Evolutionary conservation across 2,329 filamentous ascomycete genomes (phyloP).

Genomic region (Diaporthe sp.): DNA sequence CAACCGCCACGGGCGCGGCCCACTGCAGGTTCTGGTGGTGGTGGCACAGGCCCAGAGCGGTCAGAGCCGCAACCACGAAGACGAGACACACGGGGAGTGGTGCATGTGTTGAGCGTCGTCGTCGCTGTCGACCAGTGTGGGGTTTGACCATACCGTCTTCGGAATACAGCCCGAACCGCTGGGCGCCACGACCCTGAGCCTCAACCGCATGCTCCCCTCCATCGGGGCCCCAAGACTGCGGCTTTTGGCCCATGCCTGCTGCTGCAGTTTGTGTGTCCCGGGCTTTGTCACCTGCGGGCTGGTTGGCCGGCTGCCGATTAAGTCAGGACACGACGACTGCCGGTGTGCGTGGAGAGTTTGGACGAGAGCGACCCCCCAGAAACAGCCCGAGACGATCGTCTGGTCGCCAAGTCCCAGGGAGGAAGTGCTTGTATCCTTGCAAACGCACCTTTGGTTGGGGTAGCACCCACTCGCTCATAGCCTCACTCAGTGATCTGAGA

Average conservation of each 20-base stretch:
- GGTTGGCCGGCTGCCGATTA: conserved; percentile 5
- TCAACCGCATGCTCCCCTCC: conserved; percentile 13
- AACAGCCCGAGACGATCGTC: conserved; percentile 25
- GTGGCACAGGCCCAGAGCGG: conserved; percentile 17
- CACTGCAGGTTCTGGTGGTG: conserved; percentile 10
- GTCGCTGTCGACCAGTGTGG: background rate
- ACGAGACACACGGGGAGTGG: conserved; percentile 18
- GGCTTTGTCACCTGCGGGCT: conserved; percentile 20
- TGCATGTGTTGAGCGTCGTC: background rate
- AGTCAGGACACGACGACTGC: conserved; percentile 16
- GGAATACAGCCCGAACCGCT: conserved; percentile 18
- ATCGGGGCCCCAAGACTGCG: background rate
- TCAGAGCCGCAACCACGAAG: conserved; percentile 23
- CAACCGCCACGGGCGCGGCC: background rate
- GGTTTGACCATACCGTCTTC: conserved; percentile 18
- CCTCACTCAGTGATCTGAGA: background rate
- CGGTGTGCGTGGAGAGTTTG: conserved; percentile 25
- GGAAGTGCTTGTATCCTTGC: conserved; percentile 17
- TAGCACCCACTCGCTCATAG: background rate
- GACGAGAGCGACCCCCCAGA: conserved; percentile 12
- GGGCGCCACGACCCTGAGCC: conserved; percentile 17
- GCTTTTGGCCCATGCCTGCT: conserved; percentile 1
- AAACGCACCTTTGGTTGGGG: background rate
- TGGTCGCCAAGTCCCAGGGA: conserved; percentile 28
- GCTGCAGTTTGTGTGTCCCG: background rate